Base-by-base conservation (phyloP, 2,329 filamentous ascomycete genomes). In the Trichoderma harzianum region DNA sequence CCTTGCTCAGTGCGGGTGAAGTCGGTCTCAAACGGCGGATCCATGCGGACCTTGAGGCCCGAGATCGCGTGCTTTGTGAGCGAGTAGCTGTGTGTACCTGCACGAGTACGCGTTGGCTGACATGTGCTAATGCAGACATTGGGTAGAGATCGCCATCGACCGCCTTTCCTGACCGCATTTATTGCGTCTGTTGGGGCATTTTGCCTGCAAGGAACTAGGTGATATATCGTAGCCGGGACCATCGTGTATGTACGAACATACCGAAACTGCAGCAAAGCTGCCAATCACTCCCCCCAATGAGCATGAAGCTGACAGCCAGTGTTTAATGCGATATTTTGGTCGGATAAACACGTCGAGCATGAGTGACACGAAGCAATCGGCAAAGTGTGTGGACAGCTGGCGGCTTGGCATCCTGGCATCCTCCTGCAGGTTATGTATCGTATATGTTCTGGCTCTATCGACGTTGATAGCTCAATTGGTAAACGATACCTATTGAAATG, bases 141-240 rank as follows among this genome's bases (percentile, higher is more conserved):
- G 57, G 26, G 67, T 18, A 62, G 36, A 53, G 67, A 69, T 62
- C 67, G 43, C 28, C 67, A 61, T 69, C 67, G 55, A 69, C 67
- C 67, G 67, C 67, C 43, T 69, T 62, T 69, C 67, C 10, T 69
- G 67, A 69, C 67, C 67, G 67, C 55, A 69, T 53, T 18, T 58
- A 51, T 51, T 68, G 65, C 36, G 60, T 61, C 32, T 53, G 67
- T 69, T 69, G 67, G 57, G 67, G 28, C n/a, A 39, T 12, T 21
- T 26, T 36, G 32, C 24, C 32, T 67, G 51, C 55, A 28, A 34
- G n/a, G 36, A 26, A 43, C 39, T 43, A 16, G 14, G 34, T 36
- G 34, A 16, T 60, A n/a, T 10, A 34, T 21, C 30, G 30, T 60
- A 34, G 14, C 57, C 18, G 57, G n/a, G 57, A 24, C 18, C 10